Evolutionary conservation across 768 basidiomycete genomes (phyloP), one percentile per base, ranked within the genome.

Genomic region (Albatrellus ellisii): DNA sequence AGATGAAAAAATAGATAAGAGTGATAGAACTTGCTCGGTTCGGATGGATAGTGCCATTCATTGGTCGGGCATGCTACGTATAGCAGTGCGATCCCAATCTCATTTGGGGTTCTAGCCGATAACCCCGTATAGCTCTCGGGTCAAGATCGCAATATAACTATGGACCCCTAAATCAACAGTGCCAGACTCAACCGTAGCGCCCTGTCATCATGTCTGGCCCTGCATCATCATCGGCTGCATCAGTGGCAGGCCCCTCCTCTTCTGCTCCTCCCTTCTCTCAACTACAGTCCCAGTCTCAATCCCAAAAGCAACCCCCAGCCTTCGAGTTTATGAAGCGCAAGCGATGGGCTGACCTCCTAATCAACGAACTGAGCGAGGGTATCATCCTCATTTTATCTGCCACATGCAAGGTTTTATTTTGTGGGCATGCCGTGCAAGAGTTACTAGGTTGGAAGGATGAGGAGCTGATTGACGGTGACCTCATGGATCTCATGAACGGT

Each of bases 281-380:
- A 39, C 22, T 18, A 24, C 49, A 14, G 36, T 42, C 18, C 39
- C 44, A 24, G 29, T 31, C 29, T n/a, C 31, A 31, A 36, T 38
- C 33, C 27, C 18, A 21, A 39, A 48, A 35, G 31, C 44, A 40
- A 22, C 47, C 35, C n/a, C 27, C 49, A 24, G 43, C 54, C 29
- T 90, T 77, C 52, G 88, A 91, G 57, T 91, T 90, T 57, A 86
- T 84, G 0, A 87, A 85, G 55, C 66, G 87, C 43, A 89, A 89
- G 56, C 70, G 79, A 42, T 91, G 88, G 88, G 79, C 78, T 14
- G 87, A 90, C 56, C 64, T 91, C 11, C 66, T 89, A 20, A 60
- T 83, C 45, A 68, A 75, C 1, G 88, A 89, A 55, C 70, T 87
- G 24, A 74, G 80, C 24, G 87, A 87, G 46, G 75, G 71, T 14